Evolutionary conservation across 139 green algal species (phyloP).

Genomic region (Protoeuglena noctilucae): DNA sequence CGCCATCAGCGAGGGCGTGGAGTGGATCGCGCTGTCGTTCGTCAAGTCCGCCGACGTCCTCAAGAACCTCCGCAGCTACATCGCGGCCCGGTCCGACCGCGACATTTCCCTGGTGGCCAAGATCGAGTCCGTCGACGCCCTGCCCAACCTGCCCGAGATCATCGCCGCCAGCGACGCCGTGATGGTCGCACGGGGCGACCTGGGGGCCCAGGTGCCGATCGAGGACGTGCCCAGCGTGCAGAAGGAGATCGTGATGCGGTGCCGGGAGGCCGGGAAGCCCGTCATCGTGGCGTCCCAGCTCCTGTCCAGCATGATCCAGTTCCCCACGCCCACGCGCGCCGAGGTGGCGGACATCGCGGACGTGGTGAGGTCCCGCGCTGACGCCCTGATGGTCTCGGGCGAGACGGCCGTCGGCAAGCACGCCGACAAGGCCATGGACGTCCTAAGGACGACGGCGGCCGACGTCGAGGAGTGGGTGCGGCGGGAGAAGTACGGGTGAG

Average conservation of each 20-base stretch:
- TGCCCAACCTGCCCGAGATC: constrained; percentile 45
- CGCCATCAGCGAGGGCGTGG: constrained; percentile 33
- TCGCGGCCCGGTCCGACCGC: constrained; percentile 18
- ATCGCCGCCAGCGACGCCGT: constrained; percentile 41
- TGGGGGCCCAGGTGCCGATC: constrained; percentile 54
- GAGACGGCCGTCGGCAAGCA: constrained; percentile 58
- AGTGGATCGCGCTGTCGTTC: constrained; percentile 65
- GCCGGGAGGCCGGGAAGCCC: constrained; percentile 44
- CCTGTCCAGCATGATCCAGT: constrained; percentile 63
- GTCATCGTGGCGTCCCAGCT: constrained; percentile 67
- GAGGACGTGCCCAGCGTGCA: constrained; percentile 67
- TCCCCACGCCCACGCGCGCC: constrained; percentile 58
- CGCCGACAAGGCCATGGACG: constrained; percentile 48
- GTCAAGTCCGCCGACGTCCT: constrained; percentile 64
- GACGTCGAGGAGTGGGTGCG: constrained; percentile 37
- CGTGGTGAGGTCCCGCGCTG: constrained; percentile 53
- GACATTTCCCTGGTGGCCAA: constrained; percentile 24
- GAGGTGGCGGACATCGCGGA: constrained; percentile 72
- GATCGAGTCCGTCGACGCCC: constrained; percentile 42
- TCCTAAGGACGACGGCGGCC: constrained; percentile 38
- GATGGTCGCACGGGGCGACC: constrained; percentile 62
- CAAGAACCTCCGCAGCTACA: constrained; percentile 55
- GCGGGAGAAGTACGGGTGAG: constrained; percentile 15
- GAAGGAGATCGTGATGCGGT: constrained; percentile 56
- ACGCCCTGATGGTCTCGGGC: constrained; percentile 71